Base-by-base conservation (phyloP, 805 yeast species). In the Kodamaea kaohsiungensis region DNA sequence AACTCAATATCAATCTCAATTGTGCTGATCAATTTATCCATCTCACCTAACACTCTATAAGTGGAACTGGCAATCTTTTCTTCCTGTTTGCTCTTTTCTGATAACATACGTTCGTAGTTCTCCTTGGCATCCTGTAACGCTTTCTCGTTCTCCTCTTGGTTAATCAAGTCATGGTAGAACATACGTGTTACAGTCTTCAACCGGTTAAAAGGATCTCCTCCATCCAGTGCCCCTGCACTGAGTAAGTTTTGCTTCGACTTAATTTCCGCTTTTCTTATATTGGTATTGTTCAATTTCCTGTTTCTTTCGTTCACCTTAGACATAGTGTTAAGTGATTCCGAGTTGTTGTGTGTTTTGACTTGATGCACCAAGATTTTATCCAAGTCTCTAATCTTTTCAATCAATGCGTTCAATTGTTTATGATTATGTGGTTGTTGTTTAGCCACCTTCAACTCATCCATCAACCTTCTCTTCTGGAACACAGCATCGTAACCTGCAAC, bases 161-260 rank as follows among this genome's bases (percentile, higher is more conserved):
- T 78, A 57, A 79, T 83, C 47, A 78, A 72, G 52, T 82, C 81
- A 54, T 78, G 76, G 65, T 91, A 91, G 70, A 90, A 93, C 56
- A 90, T 84, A 63, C 89, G 83, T 0, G 98, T 89, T 57, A 85
- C 88, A 1, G 98, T 93, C 67, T 89, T 87, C 65, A 95, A 81
- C 68, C 98, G 85, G 60, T 88, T 84, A 71, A 95, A 95, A 18
- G 99, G 98, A 73, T 95, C 89, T 7, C 77, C 77, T 7, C 62
- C 69, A 62, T 79, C 83, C 52, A 82, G 77, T 54, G 72, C 71
- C 53, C 78, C 59, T 1, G 59, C 53, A 38, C 53, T 53, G 39
- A 37, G 48, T 48, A 43, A 37, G 35, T 43, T 16, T n/a, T 50
- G 53, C 46, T 54, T 53, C 48, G 88, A 84, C 61, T 77, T 77